Evolutionary conservation across 768 basidiomycete genomes (phyloP).

Genomic region (Amanita muscaria): DNA sequence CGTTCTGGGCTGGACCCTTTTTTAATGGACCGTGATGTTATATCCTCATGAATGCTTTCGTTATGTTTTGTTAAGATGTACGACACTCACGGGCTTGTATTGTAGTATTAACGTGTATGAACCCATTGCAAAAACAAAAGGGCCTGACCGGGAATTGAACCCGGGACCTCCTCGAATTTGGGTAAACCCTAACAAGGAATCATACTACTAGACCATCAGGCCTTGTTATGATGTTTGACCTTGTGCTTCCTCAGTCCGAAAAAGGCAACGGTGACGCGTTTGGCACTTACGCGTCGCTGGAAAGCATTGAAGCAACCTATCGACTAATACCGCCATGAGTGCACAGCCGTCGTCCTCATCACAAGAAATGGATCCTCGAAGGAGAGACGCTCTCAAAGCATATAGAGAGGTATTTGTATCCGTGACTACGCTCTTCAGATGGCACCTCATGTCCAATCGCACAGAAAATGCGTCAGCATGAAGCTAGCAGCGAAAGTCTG

Average conservation of each 20-base stretch:
- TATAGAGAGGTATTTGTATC: constrained; percentile 55
- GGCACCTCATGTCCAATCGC: constrained; percentile 10
- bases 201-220: constrained; percentile 52
- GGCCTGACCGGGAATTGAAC: constrained; percentile 84
- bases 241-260: constrained; percentile 4
- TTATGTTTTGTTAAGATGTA: background rate
- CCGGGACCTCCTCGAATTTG: constrained; percentile 70
- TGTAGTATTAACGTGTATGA: background rate
- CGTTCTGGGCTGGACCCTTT: constrained; percentile 6
- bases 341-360: constrained; percentile 37
- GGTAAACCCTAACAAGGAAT: constrained; percentile 48
- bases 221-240: constrained; percentile 12
- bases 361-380: constrained; percentile 57
- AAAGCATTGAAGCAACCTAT: constrained; percentile 19
- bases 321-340: constrained; percentile 20
- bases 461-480: constrained; percentile 94
- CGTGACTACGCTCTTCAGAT: background rate
- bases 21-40: constrained; percentile 1
- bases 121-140: constrained; percentile 14
- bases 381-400: constrained; percentile 62
- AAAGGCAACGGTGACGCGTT: constrained; percentile 23
- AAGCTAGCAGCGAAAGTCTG: constrained; percentile 74
- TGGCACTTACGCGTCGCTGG: constrained; percentile 30
- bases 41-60: background rate
- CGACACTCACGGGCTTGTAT: background rate